Evolutionary conservation across 441 rosid species (phyloP).

Genomic region (Aleurites moluccanus): DNA sequence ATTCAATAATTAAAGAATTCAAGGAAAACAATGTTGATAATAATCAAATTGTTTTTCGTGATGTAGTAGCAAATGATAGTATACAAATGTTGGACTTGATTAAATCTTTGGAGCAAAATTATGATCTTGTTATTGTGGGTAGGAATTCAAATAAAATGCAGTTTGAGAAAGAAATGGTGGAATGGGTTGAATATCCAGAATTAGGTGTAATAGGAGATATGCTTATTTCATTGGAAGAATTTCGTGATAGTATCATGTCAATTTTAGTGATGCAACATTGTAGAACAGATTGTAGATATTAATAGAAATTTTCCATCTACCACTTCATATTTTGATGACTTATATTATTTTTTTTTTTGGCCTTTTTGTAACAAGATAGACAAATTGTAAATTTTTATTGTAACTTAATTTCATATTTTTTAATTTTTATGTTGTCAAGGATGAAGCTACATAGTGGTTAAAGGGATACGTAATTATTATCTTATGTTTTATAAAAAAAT

Average conservation of each 20-base stretch:
- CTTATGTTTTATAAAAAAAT: too few species aligned
- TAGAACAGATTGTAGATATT: neutral
- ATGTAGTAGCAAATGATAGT: neutral
- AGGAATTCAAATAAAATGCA: neutral
- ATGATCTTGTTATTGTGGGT: constrained; percentile 38
- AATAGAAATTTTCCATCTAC: too few species aligned
- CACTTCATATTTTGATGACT: too few species aligned
- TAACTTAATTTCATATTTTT: too few species aligned
- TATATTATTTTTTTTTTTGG: too few species aligned
- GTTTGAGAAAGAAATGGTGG: constrained; percentile 22
- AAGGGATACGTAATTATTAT: too few species aligned
- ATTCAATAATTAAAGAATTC: constrained; percentile 15
- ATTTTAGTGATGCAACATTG: constrained; percentile 31
- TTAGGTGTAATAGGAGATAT: constrained; percentile 44
- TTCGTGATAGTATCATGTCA: constrained; percentile 9
- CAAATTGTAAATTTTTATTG: too few species aligned
- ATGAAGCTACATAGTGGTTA: too few species aligned
- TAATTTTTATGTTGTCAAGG: too few species aligned
- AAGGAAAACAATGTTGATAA: constrained; percentile 4
- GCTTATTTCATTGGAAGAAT: constrained; percentile 27
- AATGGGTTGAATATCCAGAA: constrained; percentile 39
- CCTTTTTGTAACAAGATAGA: too few species aligned
- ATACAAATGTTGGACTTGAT: constrained; percentile 20
- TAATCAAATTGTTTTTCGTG: neutral
- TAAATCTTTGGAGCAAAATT: constrained; percentile 9